Evolutionary conservation across 2,329 filamentous ascomycete genomes (phyloP).

Genomic region (Neonectria coccinea): DNA sequence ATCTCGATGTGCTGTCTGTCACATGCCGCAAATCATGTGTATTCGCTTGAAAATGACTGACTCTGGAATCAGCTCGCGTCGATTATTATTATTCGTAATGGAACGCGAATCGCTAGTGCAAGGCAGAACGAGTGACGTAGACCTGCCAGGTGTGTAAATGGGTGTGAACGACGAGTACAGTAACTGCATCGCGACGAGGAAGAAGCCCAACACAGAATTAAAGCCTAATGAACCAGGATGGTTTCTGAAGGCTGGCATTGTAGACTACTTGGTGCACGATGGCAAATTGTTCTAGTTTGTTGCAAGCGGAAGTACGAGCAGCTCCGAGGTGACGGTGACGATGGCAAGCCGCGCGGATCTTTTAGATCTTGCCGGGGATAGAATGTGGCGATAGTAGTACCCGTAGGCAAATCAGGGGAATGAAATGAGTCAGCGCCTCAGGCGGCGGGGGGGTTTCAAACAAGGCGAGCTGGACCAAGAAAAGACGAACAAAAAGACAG

Average conservation of each 20-base stretch:
- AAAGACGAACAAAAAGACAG: background rate
- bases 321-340: conserved; percentile 22
- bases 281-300: background rate
- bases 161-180: background rate
- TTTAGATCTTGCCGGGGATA: background rate
- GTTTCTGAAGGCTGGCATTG: background rate
- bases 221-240: background rate
- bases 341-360: conserved; percentile 37
- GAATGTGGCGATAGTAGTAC: conserved; percentile 31
- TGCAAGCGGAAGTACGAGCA: conserved; percentile 23
- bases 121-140: conserved; percentile 5
- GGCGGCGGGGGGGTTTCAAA: conserved; percentile 12
- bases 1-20: background rate
- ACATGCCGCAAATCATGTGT: background rate
- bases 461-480: background rate
- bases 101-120: background rate
- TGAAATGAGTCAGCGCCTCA: conserved; percentile 43
- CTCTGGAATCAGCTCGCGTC: background rate
- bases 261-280: background rate
- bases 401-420: conserved; percentile 18
- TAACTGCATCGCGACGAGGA: background rate
- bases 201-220: background rate
- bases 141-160: background rate
- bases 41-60: background rate
- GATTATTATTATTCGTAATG: background rate